Evolutionary conservation across 2,329 filamentous ascomycete genomes (phyloP).

Genomic region (Ascochyta pisi): DNA sequence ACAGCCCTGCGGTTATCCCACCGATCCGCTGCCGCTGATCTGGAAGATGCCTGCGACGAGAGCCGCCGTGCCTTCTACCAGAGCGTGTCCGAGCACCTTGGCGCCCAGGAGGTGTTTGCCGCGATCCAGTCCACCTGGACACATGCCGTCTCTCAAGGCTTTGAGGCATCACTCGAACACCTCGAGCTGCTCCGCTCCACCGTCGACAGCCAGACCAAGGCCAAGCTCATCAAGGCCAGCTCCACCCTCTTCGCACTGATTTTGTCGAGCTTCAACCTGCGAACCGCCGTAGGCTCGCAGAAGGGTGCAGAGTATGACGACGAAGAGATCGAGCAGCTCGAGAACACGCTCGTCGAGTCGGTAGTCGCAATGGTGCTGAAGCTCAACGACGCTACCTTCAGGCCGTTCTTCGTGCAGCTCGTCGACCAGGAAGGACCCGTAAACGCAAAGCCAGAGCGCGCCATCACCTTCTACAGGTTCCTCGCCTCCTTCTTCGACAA

Average conservation of each 20-base stretch:
- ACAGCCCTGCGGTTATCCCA: slow-evolving; percentile 75
- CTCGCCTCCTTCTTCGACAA: slow-evolving; percentile 79
- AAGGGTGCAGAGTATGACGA: slow-evolving; percentile 54
- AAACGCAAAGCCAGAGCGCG: slow-evolving; percentile 53
- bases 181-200: slow-evolving; percentile 73
- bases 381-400: slow-evolving; percentile 91
- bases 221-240: slow-evolving; percentile 77
- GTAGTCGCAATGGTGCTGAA: slow-evolving; percentile 93
- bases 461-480: slow-evolving; percentile 83
- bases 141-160: slow-evolving; percentile 67
- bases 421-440: slow-evolving; percentile 71
- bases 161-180: slow-evolving; percentile 66
- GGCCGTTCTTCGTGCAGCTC: slow-evolving; percentile 86
- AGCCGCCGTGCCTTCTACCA: slow-evolving; percentile 73
- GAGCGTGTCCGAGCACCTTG: slow-evolving; percentile 77
- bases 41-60: slow-evolving; percentile 68
- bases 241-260: slow-evolving; percentile 69
- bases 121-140: slow-evolving; percentile 76
- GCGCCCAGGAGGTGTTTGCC: slow-evolving; percentile 77
- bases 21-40: slow-evolving; percentile 68
- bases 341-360: slow-evolving; percentile 70
- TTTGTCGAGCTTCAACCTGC: slow-evolving; percentile 68
- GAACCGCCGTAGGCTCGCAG: slow-evolving; percentile 52
- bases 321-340: slow-evolving; percentile 64
- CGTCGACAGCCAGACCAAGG: slow-evolving; percentile 80